These are phyloP conservation scores for Zea luxurians DNA, from an alignment of 176 grass and related monocot genomes.

Conservation along the genomic window DNA sequence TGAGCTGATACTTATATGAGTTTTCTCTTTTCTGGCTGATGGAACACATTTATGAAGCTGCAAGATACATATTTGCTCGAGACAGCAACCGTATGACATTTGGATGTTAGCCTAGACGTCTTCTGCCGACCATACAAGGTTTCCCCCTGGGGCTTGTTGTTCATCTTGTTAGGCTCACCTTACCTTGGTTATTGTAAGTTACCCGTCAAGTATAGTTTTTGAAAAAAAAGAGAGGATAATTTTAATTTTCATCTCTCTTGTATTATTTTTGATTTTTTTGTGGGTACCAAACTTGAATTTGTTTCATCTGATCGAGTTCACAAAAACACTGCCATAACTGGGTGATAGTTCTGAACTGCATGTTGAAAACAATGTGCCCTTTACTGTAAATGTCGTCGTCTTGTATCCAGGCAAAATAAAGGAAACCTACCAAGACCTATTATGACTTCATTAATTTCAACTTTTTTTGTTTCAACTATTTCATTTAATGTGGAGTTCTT, in stretches of 20 bases:
- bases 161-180: conserved; percentile 45
- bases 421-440: background rate
- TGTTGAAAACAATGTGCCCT: background rate
- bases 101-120: conserved; percentile 29
- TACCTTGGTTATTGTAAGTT: conserved; percentile 52
- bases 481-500: background rate
- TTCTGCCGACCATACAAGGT: conserved; percentile 35
- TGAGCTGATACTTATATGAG: conserved; percentile 86
- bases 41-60: conserved; percentile 30
- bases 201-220: conserved; percentile 57
- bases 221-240: background rate
- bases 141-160: conserved; percentile 34
- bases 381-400: conserved; percentile 4
- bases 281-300: conserved; percentile 37
- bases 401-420: background rate
- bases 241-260: conserved; percentile 37
- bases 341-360: background rate
- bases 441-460: background rate
- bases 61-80: conserved; percentile 29
- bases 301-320: conserved; percentile 27
- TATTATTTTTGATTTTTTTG: conserved; percentile 58
- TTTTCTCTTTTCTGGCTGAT: conserved; percentile 31
- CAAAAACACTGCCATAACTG: background rate
- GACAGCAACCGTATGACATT: conserved; percentile 24
- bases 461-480: background rate